Base-by-base conservation (phyloP, 441 rosid species). In the Dalechampia spathulata region DNA sequence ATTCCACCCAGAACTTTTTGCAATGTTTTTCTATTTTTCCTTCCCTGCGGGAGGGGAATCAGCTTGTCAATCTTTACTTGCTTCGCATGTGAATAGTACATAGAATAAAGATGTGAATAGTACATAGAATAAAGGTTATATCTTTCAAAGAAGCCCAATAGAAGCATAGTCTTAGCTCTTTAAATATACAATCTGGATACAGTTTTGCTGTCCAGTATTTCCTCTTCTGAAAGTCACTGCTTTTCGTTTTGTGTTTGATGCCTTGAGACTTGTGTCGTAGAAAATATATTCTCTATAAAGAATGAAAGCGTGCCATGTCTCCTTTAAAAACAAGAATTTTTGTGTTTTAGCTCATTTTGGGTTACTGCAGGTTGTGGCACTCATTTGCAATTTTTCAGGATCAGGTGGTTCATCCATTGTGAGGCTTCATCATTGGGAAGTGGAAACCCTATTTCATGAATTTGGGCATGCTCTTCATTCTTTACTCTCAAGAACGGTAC, bases 381-480 rank as follows among this genome's bases (percentile, higher is more conserved):
- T 93, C 44, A 77, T 93, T 71, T 93, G 96, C 80, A 93, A 93
- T 52, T 90, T 93, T 66, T 70, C 91, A 0, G 74, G 72, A 61
- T 65, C 86, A 20, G 60, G 26, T 51, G 65, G 66, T 71, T 77
- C 90, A 16, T 75, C 95, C 37, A 55, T 63, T 27, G 89, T 81
- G 57, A 78, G 76, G 68, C 99, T 93, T 60, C 85, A 79, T 66
- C 99, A 90, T 57, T 71, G 75, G 37, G 99, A 93, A 74, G 77
- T 93, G 58, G 97, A 90, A 77, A 92, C 92, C 58, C 71, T 93
- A 57, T 93, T 93, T 72, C 99, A 93, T 65, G 99, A 93, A 77
- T 93, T 90, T 65, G 97, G 99, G 41, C 97, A 93, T 60, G 95
- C 99, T 47, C 95, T 93, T 52, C 97, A 93, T 68, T 80, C 96